Conservation (phyloP, 805 yeast species). For the Saccharomycopsis guyanensis region DNA sequence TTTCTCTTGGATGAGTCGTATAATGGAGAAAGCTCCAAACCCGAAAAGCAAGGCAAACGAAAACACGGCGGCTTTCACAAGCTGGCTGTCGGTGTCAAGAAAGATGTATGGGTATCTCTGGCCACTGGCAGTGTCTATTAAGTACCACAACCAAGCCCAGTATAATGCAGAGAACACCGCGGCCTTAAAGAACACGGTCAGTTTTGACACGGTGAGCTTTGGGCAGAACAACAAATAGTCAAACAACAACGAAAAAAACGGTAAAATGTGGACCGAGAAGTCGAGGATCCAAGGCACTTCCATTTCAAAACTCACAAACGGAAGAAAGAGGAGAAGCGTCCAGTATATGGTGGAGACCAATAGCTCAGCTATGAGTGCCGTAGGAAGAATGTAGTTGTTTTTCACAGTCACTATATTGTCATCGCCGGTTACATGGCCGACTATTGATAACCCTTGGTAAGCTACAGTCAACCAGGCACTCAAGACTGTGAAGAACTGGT, state of each 20-base stretch:
- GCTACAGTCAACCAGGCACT: not conserved
- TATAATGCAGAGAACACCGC: not conserved
- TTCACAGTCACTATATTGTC: not conserved
- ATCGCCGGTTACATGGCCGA: not conserved
- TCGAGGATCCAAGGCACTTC: constrained; percentile 3
- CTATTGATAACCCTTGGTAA: not conserved
- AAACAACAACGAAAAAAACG: constrained; percentile 2
- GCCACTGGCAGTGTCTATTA: constrained; percentile 7
- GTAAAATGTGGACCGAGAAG: constrained; percentile 4
- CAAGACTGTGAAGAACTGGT: not conserved
- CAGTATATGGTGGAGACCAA: constrained; percentile 3
- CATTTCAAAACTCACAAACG: not conserved
- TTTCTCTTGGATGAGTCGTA: not conserved
- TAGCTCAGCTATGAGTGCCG: not conserved
- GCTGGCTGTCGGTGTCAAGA: not conserved
- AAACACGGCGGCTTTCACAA: not conserved
- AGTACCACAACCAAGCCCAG: constrained; percentile 3
- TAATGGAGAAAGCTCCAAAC: not conserved
- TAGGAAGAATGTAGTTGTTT: constrained; percentile 3
- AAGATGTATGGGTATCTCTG: constrained; percentile 4
- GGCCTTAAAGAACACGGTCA: not conserved
- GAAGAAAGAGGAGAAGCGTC: not conserved
- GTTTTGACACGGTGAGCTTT: not conserved
- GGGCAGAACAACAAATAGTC: constrained; percentile 3
- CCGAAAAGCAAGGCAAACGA: not conserved